These are phyloP conservation scores for Suillus occidentalis DNA, from an alignment of 768 basidiomycete species.

Conservation along the genomic window DNA sequence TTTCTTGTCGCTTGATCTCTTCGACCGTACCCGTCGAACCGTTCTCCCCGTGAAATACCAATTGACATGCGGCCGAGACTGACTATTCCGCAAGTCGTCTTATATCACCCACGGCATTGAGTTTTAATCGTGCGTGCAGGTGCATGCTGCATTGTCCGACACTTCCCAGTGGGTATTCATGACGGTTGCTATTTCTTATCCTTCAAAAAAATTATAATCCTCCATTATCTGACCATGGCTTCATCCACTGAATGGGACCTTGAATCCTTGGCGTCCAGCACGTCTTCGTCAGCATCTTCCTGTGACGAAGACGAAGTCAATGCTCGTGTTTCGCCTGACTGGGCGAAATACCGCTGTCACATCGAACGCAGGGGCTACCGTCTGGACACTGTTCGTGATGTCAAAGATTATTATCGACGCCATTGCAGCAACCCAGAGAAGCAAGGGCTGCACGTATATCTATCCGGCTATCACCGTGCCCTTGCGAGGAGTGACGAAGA, in stretches of 20 bases:
- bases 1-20: slow-evolving; percentile 4
- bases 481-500: slow-evolving; percentile 46
- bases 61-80: background rate
- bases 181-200: slow-evolving; percentile 5
- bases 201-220: background rate
- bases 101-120: background rate
- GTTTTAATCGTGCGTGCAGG: background rate
- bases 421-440: slow-evolving; percentile 25
- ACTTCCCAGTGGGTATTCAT: slow-evolving; percentile 16
- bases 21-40: background rate
- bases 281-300: slow-evolving; percentile 50
- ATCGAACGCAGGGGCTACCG: slow-evolving; percentile 54
- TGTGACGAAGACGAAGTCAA: slow-evolving; percentile 56
- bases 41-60: background rate
- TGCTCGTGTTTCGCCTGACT: slow-evolving; percentile 56
- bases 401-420: slow-evolving; percentile 54
- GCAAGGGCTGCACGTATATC: slow-evolving; percentile 13
- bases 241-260: slow-evolving; percentile 55
- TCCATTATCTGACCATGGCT: slow-evolving; percentile 62
- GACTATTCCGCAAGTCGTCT: background rate
- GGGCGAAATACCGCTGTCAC: slow-evolving; percentile 53
- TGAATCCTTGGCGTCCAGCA: slow-evolving; percentile 36
- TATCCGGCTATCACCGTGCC: slow-evolving; percentile 35
- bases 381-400: slow-evolving; percentile 70
- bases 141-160: background rate